Evolutionary conservation across 768 basidiomycete genomes (phyloP), one percentile per base, ranked within the genome.

Genomic region (Lactifluus piperatus): DNA sequence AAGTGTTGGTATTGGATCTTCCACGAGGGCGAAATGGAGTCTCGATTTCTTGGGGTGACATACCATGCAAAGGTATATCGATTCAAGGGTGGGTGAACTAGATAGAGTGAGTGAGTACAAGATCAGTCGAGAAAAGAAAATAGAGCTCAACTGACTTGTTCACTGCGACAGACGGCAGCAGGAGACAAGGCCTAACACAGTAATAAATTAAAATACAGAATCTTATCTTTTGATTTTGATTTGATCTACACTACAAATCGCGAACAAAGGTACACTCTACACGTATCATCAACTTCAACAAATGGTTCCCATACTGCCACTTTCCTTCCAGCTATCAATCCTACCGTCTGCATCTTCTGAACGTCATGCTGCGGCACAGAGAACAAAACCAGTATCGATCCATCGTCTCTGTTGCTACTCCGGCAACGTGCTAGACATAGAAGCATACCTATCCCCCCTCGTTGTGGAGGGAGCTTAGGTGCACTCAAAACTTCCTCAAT

Each of bases 1-100:
- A 78, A 7, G 73, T 69, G 24, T 71, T 75, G 26, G 77, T 78
- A 60, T 76, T 77, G 18, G 77, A 73, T 51, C 77, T 68, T 56
- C 73, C 75, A 53, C 76, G 71, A 51, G 68, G 34, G 57, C 67
- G 73, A 64, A 66, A 65, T 39, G 53, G 48, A 49, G 52, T 44
- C 37, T 66, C 68, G 60, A 71, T 69, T 60, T 70, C 55, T 66
- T 67, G 72, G n/a, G 64, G 64, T 32, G 64, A 57, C 64, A 62
- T 65, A 49, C 58, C 49, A 51, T 57, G 43, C 60, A 46, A 57
- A 48, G 22, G n/a, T n/a, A n/a, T 32, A 43, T 22, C 39, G 47
- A 57, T 43, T 49, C 46, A 43, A n/a, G 56, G 20, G 14, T 43
- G 45, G 36, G 45, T 54, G 29, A 4, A 24, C 24, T 22, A 3